phyloP scores from a whole-genome alignment of 176 grass and related monocot genomes.

The Oryza nivara region DNA sequence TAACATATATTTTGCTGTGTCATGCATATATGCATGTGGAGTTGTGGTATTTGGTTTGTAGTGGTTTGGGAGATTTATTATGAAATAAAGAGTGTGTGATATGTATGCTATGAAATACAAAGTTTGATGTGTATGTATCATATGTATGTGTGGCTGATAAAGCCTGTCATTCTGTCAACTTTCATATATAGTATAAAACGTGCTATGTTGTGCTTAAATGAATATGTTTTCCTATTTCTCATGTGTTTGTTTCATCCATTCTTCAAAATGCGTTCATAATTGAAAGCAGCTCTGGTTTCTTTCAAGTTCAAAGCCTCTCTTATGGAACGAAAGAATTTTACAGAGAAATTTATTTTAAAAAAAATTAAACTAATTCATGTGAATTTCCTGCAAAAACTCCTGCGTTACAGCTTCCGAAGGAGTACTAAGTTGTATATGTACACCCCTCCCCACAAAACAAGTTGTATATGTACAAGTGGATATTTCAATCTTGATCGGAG shows the following conservation, averaged over 20 bases:
- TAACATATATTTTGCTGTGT: conserved; percentile 22
- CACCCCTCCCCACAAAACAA: no score
- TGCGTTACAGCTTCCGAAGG: not conserved
- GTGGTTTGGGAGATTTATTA: conserved; percentile 6
- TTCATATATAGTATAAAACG: not conserved
- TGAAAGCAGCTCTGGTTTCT: not conserved
- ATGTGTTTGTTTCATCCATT: not conserved
- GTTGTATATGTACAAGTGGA: no score
- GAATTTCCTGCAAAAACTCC: not conserved
- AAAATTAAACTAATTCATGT: not conserved
- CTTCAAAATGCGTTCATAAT: not conserved
- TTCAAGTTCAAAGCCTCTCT: not conserved
- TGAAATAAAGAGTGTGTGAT: conserved; percentile 33
- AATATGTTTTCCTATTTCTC: not conserved
- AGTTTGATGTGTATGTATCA: not conserved
- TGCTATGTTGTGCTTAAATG: not conserved
- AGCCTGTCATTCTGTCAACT: not conserved
- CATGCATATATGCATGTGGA: not conserved
- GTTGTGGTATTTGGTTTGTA: conserved; percentile 13
- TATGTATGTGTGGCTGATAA: not conserved
- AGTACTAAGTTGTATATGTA: no score
- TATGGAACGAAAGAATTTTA: not conserved
- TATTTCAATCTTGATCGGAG: no score
- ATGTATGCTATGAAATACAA: not conserved
- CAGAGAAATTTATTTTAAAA: no score